phyloP scores from a whole-genome alignment of 78 protist genomes.

The Isochrysis galbana region DNA sequence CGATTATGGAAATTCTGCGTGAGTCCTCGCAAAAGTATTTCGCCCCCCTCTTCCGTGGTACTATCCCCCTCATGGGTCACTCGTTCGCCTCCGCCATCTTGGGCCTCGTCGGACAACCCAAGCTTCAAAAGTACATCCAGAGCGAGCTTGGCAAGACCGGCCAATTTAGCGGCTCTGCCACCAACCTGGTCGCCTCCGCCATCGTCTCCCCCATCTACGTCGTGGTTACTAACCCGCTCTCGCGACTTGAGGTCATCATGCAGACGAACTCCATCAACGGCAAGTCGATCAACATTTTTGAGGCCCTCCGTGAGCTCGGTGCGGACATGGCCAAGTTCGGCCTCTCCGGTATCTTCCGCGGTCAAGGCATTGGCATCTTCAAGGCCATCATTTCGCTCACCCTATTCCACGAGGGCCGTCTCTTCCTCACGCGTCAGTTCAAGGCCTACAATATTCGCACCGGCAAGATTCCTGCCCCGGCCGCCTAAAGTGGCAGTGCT shows the following conservation, averaged over 20 bases:
- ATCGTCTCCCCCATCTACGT: conserved; percentile 26
- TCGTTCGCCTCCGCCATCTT: background rate
- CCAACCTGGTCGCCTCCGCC: conserved; percentile 22
- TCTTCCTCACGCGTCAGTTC: conserved; percentile 13
- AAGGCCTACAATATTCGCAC: background rate
- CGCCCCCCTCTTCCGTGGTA: conserved; percentile 6
- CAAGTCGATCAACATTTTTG: background rate
- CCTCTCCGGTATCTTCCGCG: conserved; percentile 15
- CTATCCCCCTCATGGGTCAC: conserved; percentile 30
- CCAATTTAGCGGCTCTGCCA: background rate
- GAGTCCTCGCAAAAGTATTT: background rate
- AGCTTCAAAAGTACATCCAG: conserved; percentile 16
- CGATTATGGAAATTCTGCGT: background rate
- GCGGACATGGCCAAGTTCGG: background rate
- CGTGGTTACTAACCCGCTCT: conserved; percentile 12
- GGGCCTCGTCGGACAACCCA: conserved; percentile 27
- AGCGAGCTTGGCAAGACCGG: background rate
- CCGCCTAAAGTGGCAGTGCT: too few species aligned
- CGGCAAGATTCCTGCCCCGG: background rate
- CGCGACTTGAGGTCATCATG: conserved; percentile 29
- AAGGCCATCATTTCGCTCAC: conserved; percentile 23
- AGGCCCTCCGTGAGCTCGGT: background rate
- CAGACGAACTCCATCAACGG: conserved; percentile 20
- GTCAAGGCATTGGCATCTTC: background rate
- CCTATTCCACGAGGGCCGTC: conserved; percentile 27